Evolutionary conservation across 139 green algal species (phyloP), one percentile per base, ranked within the genome.

Genomic region (Tetradesmus obliquus): DNA sequence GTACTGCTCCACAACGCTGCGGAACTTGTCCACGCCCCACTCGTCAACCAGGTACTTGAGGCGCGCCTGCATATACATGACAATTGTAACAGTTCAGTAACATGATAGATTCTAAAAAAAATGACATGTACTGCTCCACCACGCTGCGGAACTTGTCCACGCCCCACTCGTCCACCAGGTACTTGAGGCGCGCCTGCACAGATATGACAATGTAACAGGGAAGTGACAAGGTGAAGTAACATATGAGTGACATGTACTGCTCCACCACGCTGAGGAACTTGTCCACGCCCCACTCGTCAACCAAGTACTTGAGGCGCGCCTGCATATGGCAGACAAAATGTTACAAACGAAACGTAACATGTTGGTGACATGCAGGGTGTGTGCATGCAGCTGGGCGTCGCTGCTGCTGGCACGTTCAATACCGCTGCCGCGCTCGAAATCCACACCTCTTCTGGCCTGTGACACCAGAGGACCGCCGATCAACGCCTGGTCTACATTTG

Each of bases 41-140:
- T 98, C 95, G 55, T 97, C 55, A 20, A 99, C 95, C 82, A 99
- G 96, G 95, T 99, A 99, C 97, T 99, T 99, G 55, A 99, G 95
- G 72, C 98, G 96, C 19, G 98, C 94, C 86, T 89, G 85, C 98
- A 76, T 17, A 82, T 1, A 17, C 20, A 82, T 54, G 6, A 55
- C n/a, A 53, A 80, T 54, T 55, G 15, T 17, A 82, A 53, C 24
- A 17, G n/a, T 17, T 76, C 3, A 24, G 12, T 76, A 13, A 76
- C 66, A 76, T 24, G 66, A 45, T 45, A 45, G 32, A 45, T 45
- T 76, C 2, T 66, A 1, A 66, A 66, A 66, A 7, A 66, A 66
- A 2, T 66, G 57, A 13, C 57, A 66, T 66, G 57, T 66, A 66
- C 57, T 79, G 69, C 69, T 79, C 69, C 15, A n/a, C 69, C 55